These are phyloP conservation scores for Citrus unshiu DNA, from an alignment of 345 rosid species.

Conservation along the genomic window DNA sequence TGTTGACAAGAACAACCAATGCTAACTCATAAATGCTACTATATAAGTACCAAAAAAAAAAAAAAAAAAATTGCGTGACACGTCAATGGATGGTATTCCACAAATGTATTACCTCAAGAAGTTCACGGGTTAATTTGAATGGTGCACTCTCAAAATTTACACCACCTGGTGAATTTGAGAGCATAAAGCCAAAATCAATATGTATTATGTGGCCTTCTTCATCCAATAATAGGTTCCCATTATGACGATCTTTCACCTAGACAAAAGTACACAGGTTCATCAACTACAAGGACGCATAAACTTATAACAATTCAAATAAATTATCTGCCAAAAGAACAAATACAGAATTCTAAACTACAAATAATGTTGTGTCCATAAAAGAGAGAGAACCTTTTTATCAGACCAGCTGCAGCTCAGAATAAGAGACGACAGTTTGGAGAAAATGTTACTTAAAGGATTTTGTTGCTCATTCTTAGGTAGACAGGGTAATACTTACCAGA, in stretches of 20 bases:
- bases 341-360: not conserved
- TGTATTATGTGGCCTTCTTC: slow-evolving; percentile 99
- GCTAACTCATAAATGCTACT: not conserved
- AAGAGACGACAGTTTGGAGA: not conserved
- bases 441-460: not conserved
- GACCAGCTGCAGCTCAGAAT: not conserved
- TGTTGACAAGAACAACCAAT: slow-evolving; percentile 5
- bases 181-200: slow-evolving; percentile 99
- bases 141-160: slow-evolving; percentile 99
- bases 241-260: slow-evolving; percentile 95
- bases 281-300: not conserved
- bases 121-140: slow-evolving; percentile 97
- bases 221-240: slow-evolving; percentile 91
- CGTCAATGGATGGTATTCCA: not conserved
- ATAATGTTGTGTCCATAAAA: not conserved
- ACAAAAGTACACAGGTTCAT: not conserved
- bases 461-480: not conserved
- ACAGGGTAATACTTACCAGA: not conserved
- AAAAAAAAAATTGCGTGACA: slow-evolving; percentile 2
- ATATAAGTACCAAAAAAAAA: slow-evolving; percentile 1
- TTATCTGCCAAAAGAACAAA: not conserved
- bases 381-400: not conserved
- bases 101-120: slow-evolving; percentile 69
- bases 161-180: slow-evolving; percentile 98
- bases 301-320: not conserved